A percentile compares a stretch with the other conserved stretches of the same genome.
phyloP scores from a whole-genome alignment of 768 basidiomycete genomes.

The Ephemerocybe angulata region DNA sequence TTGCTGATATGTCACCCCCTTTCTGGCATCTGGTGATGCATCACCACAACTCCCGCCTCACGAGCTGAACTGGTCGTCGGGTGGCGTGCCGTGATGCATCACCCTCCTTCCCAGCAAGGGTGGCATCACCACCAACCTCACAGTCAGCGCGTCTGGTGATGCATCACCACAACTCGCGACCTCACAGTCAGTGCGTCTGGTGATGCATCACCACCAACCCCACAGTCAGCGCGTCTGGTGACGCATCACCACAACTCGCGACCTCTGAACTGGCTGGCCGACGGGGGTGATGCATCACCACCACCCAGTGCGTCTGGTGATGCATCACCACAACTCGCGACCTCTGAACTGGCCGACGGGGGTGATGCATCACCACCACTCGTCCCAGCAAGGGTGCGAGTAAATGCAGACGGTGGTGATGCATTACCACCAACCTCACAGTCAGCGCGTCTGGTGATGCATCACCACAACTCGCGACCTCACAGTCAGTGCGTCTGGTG shows the following conservation, averaged over 20 bases:
- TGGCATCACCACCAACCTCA: no score
- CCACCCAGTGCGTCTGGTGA: neutral
- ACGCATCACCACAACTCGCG: neutral
- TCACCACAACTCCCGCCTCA: neutral
- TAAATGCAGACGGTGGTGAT: neutral
- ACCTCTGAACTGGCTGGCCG: neutral
- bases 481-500: no score
- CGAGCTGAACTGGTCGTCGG: no score
- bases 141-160: neutral
- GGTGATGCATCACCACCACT: no score
- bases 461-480: no score
- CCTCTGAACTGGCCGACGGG: neutral
- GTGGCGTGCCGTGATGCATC: neutral
- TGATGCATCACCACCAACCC: neutral
- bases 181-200: neutral
- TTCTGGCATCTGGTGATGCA: neutral
- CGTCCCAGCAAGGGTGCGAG: neutral
- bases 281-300: no score
- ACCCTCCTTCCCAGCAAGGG: neutral
- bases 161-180: neutral
- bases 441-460: no score
- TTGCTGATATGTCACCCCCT: no score
- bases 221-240: neutral
- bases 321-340: neutral
- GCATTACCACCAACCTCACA: no score